phyloP scores from a whole-genome alignment of 2,329 filamentous ascomycete species.

The Neophaeococcomyces aloes region DNA sequence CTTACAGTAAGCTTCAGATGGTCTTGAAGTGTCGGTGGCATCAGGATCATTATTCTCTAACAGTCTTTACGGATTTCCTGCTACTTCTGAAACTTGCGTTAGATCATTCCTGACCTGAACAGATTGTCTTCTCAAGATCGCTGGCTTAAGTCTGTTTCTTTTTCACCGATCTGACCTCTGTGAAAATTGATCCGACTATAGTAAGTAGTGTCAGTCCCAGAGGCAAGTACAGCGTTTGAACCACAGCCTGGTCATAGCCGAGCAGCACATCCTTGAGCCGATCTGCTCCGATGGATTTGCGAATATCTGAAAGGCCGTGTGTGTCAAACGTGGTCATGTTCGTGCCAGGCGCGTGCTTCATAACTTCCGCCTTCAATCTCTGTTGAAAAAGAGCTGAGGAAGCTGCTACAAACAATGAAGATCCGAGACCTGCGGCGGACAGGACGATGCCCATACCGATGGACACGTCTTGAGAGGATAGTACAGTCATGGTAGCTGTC shows the following conservation, averaged over 20 bases:
- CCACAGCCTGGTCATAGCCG: constrained; percentile 12
- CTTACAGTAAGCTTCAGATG: no score
- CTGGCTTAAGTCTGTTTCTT: constrained; percentile 7
- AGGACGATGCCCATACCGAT: constrained; percentile 23
- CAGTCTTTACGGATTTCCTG: no score
- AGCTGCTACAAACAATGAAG: constrained; percentile 10
- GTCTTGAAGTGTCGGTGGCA: no score
- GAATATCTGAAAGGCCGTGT: constrained; percentile 13
- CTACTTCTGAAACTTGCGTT: no score
- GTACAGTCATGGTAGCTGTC: constrained; percentile 17
- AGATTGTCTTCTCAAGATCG: no score
- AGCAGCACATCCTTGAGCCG: constrained; percentile 9
- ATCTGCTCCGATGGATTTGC: constrained; percentile 7
- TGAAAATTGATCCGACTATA: constrained; percentile 8
- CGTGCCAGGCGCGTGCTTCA: constrained; percentile 4
- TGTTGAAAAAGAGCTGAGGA: constrained; percentile 13
- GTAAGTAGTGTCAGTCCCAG: constrained; percentile 12
- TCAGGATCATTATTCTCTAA: no score
- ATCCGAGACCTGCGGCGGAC: constrained; percentile 20
- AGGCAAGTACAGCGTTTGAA: constrained; percentile 14
- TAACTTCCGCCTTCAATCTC: constrained; percentile 9
- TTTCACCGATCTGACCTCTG: constrained; percentile 12
- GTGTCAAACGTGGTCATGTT: constrained; percentile 9
- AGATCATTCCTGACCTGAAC: no score
- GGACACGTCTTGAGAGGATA: constrained; percentile 20